Conservation (phyloP, 768 basidiomycete species). For the Pleurotus giganteus region DNA sequence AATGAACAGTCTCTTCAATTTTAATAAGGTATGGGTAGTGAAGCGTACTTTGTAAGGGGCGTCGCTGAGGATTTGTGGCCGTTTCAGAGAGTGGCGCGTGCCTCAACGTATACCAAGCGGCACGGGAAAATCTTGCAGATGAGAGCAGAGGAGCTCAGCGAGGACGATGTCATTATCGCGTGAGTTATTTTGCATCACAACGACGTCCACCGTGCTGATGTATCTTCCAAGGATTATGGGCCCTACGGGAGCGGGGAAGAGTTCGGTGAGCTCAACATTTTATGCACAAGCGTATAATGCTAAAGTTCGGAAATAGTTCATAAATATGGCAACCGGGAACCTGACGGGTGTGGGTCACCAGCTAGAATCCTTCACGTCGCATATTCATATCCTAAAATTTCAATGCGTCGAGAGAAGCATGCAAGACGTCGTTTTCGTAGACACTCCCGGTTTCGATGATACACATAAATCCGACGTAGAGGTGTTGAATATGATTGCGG, state of each 20-base stretch:
- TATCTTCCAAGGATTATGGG: conserved; percentile 17
- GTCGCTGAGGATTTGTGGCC: too few relatives aligned
- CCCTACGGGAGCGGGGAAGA: conserved; percentile 18
- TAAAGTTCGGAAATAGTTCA: conserved; percentile 13
- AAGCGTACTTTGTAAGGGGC: too few relatives aligned
- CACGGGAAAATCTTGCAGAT: not conserved
- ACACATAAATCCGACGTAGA: conserved; percentile 16
- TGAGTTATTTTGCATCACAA: conserved; percentile 8
- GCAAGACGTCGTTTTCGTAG: conserved; percentile 17
- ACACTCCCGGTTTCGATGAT: conserved; percentile 22
- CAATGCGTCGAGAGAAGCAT: conserved; percentile 4
- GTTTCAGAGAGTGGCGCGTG: not conserved
- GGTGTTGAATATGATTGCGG: conserved; percentile 16
- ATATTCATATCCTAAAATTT: not conserved
- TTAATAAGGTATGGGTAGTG: too few relatives aligned
- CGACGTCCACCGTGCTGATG: not conserved
- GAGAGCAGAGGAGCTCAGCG: not conserved
- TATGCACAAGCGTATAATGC: not conserved
- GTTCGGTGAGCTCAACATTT: conserved; percentile 12
- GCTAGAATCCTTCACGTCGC: conserved; percentile 13
- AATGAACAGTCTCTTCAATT: not conserved
- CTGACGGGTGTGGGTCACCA: conserved; percentile 14
- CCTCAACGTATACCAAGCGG: not conserved
- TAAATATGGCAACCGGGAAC: conserved; percentile 13
- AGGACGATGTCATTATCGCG: conserved; percentile 13